Evolutionary conservation across 1,284 basidiomycete species (phyloP), one percentile per base, ranked within the genome.

Genomic region (Athelia psychrophila): DNA sequence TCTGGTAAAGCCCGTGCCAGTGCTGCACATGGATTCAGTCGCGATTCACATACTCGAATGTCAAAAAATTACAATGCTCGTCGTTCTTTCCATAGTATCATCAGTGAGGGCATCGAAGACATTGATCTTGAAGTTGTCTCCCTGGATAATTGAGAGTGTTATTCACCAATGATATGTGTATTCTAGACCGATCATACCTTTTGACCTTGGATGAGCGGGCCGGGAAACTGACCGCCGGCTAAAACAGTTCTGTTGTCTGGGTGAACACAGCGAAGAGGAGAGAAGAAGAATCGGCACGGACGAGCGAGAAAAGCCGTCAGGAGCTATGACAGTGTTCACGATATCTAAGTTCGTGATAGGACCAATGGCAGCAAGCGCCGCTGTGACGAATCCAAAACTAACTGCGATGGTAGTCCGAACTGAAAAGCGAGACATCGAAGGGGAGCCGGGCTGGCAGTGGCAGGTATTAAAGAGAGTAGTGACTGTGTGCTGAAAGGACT

Each of bases 301-400:
- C 69, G 61, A 64, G 38, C 73, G 71, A 48, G 51, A 46, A 52
- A 67, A 74, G 23, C 75, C 76, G 63, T 77, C 75, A 3, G 75
- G 76, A 8, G 67, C 51, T 44, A 77, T 63, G 27, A 59, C 53
- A 16, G 45, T 50, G 51, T 77, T 77, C 19, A 58, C 59, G 20
- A 76, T 69, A 19, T 62, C 55, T 4, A 75, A 24, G 44, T 64
- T 58, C n/a, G 60, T 60, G 22, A 50, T 51, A 5, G 72, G 62
- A 18, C 69, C 71, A 24, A 74, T 57, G 33, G 62, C 44, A n/a
- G 63, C 60, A 27, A 58, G 46, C 12, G 49, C 50, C 16, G 24
- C n/a, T 12, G 22, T 8, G 10, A 24, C 16, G 8, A 46, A 46
- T 4, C 16, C 44, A 8, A 46, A 46, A 18, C n/a, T 42, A 16